These are phyloP conservation scores for Coniferiporia sulphurascens DNA, from an alignment of 1,284 basidiomycete genomes.

Conservation along the genomic window DNA sequence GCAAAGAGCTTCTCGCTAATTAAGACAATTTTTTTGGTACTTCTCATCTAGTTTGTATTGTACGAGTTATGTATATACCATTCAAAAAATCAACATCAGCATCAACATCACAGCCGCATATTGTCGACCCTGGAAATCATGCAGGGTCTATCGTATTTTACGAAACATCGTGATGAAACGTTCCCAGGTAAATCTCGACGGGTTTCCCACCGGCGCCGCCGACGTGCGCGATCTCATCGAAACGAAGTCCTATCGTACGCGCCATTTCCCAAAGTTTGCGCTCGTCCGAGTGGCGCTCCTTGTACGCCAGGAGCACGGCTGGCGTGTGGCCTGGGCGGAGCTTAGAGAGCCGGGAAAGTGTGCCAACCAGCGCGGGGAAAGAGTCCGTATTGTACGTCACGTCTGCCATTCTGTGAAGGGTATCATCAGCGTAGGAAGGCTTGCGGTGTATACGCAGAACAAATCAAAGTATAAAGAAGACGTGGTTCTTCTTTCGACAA, in stretches of 20 bases:
- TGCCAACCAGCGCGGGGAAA: slow-evolving; percentile 64
- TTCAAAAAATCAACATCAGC: neutral
- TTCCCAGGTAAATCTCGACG: slow-evolving; percentile 70
- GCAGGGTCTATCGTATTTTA: neutral
- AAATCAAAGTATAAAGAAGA: neutral
- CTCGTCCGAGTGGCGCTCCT: slow-evolving; percentile 74
- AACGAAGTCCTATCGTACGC: slow-evolving; percentile 44
- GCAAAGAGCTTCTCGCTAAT: too few relatives aligned
- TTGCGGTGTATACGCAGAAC: neutral
- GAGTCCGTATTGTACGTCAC: slow-evolving; percentile 86
- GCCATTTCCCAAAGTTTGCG: slow-evolving; percentile 64
- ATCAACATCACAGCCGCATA: neutral
- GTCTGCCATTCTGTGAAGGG: slow-evolving; percentile 71
- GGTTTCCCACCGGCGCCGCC: slow-evolving; percentile 51
- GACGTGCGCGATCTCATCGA: slow-evolving; percentile 50
- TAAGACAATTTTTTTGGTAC: too few relatives aligned
- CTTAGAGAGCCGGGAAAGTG: slow-evolving; percentile 43
- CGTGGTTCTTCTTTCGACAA: neutral
- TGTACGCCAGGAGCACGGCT: slow-evolving; percentile 71
- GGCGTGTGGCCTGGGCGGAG: slow-evolving; percentile 33
- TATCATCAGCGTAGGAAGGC: neutral
- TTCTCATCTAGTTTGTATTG: too few relatives aligned
- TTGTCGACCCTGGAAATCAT: neutral
- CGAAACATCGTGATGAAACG: neutral
- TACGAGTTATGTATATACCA: too few relatives aligned